phyloP scores from a whole-genome alignment of 192 early-diverging fungal genomes.

The Linnemannia exigua region DNA sequence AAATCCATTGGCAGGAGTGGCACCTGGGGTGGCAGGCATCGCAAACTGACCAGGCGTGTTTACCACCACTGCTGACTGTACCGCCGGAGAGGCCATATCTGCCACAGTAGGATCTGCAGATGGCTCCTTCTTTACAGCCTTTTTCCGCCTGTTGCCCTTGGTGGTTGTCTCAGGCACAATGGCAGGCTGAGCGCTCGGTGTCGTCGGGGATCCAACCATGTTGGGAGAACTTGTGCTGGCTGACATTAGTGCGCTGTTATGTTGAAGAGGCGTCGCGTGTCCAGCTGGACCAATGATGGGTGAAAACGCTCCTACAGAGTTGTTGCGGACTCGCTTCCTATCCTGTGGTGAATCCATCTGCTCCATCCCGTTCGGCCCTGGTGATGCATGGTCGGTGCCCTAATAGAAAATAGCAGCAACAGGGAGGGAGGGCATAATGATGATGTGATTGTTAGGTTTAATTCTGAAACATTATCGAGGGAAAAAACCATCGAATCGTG shows the following conservation, averaged over 20 bases:
- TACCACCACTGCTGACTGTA: conserved; percentile 4
- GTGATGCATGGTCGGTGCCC: conserved; percentile 21
- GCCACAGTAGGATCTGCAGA: conserved; percentile 31
- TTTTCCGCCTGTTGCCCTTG: conserved; percentile 34
- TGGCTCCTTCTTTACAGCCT: conserved; percentile 41
- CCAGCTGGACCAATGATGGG: conserved; percentile 23
- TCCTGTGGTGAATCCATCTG: conserved; percentile 39
- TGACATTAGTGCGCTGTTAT: conserved; percentile 25
- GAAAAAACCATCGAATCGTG: not conserved
- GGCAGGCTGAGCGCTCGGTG: conserved; percentile 20
- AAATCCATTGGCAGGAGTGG: conserved; percentile 26
- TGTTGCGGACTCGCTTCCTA: conserved; percentile 45
- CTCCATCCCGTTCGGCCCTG: conserved; percentile 29
- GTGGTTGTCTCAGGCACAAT: conserved; percentile 22
- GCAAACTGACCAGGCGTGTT: conserved; percentile 25
- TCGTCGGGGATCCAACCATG: conserved; percentile 31
- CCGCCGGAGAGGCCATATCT: not conserved
- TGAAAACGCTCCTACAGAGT: conserved; percentile 43
- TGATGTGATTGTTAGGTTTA: not conserved
- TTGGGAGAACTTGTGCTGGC: conserved; percentile 38
- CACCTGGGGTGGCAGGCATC: conserved; percentile 14
- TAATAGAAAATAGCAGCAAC: not conserved
- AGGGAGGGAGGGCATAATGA: too few species aligned
- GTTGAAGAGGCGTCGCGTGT: conserved; percentile 40
- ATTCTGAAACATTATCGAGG: not conserved